These are phyloP conservation scores for Aureobasidium sp. DNA, from an alignment of 2,329 filamentous ascomycete genomes.

Conservation along the genomic window DNA sequence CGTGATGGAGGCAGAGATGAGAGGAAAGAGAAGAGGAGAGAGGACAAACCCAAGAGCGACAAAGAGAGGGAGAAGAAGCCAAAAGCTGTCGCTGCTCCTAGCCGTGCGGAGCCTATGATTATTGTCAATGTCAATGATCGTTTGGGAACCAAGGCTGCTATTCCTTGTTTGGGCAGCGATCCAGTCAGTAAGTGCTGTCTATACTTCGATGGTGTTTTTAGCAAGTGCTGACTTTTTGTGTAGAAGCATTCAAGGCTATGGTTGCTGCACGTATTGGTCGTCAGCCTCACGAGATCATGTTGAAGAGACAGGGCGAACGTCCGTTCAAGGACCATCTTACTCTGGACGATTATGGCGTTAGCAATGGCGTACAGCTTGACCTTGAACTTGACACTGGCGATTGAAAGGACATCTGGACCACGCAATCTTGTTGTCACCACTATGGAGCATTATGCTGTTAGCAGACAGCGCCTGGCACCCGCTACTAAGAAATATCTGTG, in stretches of 20 bases:
- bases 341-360: slow-evolving; percentile 87
- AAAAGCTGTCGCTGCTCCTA: slow-evolving; percentile 18
- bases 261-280: slow-evolving; percentile 83
- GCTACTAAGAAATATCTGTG: no score
- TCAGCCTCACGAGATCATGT: slow-evolving; percentile 80
- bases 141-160: slow-evolving; percentile 89
- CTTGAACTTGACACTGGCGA: slow-evolving; percentile 34
- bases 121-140: slow-evolving; percentile 90
- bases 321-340: slow-evolving; percentile 89
- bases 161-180: slow-evolving; percentile 81
- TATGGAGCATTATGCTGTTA: neutral
- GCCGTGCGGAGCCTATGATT: slow-evolving; percentile 70
- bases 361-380: slow-evolving; percentile 66
- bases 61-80: slow-evolving; percentile 19
- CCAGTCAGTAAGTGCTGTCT: slow-evolving; percentile 47
- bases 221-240: slow-evolving; percentile 10
- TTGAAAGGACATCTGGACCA: slow-evolving; percentile 18
- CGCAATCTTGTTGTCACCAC: no score
- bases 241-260: slow-evolving; percentile 76
- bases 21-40: slow-evolving; percentile 1
- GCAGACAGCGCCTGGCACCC: no score
- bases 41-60: slow-evolving; percentile 17
- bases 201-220: neutral
- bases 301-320: slow-evolving; percentile 84
- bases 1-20: slow-evolving; percentile 11